A percentile compares a stretch with the other conserved stretches of the same genome.
phyloP scores from a whole-genome alignment of 2,329 filamentous ascomycete species.

The Leptographium flavum region DNA sequence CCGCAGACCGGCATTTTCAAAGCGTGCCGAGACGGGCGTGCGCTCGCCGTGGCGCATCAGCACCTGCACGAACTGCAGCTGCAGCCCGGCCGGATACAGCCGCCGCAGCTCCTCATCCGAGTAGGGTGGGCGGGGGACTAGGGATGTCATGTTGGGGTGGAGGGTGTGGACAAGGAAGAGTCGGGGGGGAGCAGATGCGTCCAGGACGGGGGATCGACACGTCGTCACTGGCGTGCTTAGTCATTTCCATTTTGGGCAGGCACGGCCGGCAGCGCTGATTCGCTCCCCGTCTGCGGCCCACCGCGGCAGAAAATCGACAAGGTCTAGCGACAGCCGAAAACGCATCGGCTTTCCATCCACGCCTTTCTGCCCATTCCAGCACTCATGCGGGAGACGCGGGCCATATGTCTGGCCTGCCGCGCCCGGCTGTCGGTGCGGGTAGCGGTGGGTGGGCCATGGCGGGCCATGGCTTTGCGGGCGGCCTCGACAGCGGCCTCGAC shows the following conservation, averaged over 20 bases:
- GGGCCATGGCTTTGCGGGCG: not conserved
- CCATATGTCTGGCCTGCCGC: constrained; percentile 11
- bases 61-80: constrained; percentile 83
- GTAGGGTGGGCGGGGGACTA: constrained; percentile 63
- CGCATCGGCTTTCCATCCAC: too few relatives aligned
- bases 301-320: too few relatives aligned
- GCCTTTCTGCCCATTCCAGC: not conserved
- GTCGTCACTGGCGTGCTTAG: too few relatives aligned
- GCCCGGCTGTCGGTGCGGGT: constrained; percentile 2
- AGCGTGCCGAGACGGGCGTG: constrained; percentile 75
- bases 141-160: constrained; percentile 52
- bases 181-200: too few relatives aligned
- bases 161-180: not conserved
- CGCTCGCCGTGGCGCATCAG: constrained; percentile 69
- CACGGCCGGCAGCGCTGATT: too few relatives aligned
- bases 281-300: too few relatives aligned
- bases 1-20: constrained; percentile 59
- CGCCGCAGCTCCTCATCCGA: constrained; percentile 61
- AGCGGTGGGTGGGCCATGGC: constrained; percentile 2
- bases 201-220: too few relatives aligned
- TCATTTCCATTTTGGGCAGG: too few relatives aligned
- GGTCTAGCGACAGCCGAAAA: too few relatives aligned
- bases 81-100: constrained; percentile 68
- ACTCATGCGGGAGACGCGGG: constrained; percentile 11
- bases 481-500: not conserved